These are phyloP conservation scores for Phytophthora pistaciae DNA, from an alignment of 352 stramenopile species.

Conservation along the genomic window DNA sequence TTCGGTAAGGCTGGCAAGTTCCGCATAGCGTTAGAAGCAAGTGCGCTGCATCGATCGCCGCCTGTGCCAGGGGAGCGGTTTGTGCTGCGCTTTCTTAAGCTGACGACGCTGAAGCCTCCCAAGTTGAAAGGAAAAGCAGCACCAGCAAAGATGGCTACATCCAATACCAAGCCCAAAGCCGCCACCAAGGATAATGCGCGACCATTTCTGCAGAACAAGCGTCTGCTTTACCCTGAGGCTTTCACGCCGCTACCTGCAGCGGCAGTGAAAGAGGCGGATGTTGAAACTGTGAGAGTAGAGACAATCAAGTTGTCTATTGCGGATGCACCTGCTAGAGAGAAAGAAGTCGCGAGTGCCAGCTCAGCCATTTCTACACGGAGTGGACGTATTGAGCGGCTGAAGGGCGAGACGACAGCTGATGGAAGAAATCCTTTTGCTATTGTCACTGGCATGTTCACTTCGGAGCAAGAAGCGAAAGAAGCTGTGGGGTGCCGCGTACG, in stretches of 20 bases:
- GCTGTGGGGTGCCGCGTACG: constrained; percentile 38
- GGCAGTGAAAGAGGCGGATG: background rate
- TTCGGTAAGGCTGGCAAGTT: constrained; percentile 91
- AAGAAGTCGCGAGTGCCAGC: background rate
- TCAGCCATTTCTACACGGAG: background rate
- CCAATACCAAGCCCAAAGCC: constrained; percentile 5
- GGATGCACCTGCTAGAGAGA: background rate
- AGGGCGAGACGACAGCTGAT: constrained; percentile 70
- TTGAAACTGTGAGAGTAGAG: constrained; percentile 6
- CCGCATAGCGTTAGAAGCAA: constrained; percentile 44
- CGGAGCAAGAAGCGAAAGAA: constrained; percentile 48
- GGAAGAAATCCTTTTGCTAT: constrained; percentile 75
- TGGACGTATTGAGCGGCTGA: constrained; percentile 69
- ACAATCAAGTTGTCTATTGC: constrained; percentile 1
- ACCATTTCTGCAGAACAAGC: constrained; percentile 52
- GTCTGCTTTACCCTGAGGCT: constrained; percentile 56
- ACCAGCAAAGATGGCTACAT: background rate
- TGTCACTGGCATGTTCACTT: constrained; percentile 62
- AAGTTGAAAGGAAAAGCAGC: constrained; percentile 33
- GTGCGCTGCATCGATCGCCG: background rate
- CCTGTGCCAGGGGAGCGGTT: constrained; percentile 53
- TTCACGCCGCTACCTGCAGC: constrained; percentile 11
- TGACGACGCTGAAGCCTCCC: constrained; percentile 46
- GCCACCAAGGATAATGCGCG: constrained; percentile 8
- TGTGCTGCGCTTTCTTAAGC: constrained; percentile 73